These are phyloP conservation scores for Aspergillus funiculosus DNA, from an alignment of 495 filamentous ascomycete genomes.

Conservation along the genomic window DNA sequence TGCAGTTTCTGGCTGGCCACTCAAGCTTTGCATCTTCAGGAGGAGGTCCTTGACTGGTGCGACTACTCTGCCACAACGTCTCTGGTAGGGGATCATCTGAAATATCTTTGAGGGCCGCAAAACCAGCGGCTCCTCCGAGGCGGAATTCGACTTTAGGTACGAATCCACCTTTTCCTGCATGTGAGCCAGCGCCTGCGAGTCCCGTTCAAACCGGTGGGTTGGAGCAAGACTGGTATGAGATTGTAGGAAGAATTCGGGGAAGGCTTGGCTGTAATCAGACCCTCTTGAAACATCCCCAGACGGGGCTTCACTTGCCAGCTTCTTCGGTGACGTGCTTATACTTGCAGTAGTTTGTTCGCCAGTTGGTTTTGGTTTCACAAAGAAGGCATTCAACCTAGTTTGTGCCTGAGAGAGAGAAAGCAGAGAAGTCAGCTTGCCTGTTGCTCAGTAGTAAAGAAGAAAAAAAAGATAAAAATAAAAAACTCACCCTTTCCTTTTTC, in stretches of 20 bases:
- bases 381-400: constrained; percentile 57
- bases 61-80: constrained; percentile 49
- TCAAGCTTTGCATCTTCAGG: constrained; percentile 41
- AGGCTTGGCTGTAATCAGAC: constrained; percentile 63
- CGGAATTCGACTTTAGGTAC: constrained; percentile 24
- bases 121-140: constrained; percentile 21
- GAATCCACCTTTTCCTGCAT: constrained; percentile 45
- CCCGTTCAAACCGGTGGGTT: constrained; percentile 46
- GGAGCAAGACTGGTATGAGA: constrained; percentile 58
- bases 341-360: constrained; percentile 17
- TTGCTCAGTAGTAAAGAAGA: no score
- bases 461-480: constrained; percentile 12
- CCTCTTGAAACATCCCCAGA: no score
- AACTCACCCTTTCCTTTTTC: constrained; percentile 62
- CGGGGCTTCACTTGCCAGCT: constrained; percentile 18
- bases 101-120: constrained; percentile 57
- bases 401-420: constrained; percentile 40
- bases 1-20: constrained; percentile 14
- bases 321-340: constrained; percentile 24
- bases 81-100: constrained; percentile 48
- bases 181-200: constrained; percentile 47
- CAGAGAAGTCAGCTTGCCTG: constrained; percentile 8
- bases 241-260: constrained; percentile 74
- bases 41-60: constrained; percentile 66
- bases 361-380: constrained; percentile 42